Percentiles rank a stretch among this genome's conserved stretches.
phyloP scores from a whole-genome alignment of 768 basidiomycete species.

The Podaxis sp. region DNA sequence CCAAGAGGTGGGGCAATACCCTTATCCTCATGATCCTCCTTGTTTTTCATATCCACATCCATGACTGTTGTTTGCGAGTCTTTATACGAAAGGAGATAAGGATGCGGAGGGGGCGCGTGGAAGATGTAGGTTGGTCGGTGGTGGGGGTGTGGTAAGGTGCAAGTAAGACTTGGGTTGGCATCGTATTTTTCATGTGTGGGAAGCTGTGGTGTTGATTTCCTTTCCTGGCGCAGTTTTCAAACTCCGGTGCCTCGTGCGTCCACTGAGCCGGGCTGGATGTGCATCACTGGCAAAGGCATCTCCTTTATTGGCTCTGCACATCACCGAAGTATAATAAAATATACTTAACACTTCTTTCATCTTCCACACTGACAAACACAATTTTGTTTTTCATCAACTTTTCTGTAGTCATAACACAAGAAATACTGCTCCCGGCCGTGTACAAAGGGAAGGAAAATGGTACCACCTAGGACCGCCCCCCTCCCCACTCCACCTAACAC shows the following conservation, averaged over 20 bases:
- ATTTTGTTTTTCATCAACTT: not conserved
- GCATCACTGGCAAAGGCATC: too few relatives aligned
- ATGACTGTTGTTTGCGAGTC: conserved; percentile 32
- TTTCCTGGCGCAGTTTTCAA: not conserved
- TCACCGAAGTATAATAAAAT: too few relatives aligned
- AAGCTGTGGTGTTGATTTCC: not conserved
- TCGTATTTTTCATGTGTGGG: not conserved
- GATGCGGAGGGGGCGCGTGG: not conserved
- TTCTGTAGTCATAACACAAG: not conserved
- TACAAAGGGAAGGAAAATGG: conserved; percentile 2
- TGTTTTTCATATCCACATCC: conserved; percentile 82
- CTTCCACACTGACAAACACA: too few relatives aligned
- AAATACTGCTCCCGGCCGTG: not conserved
- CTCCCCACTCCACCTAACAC: not conserved
- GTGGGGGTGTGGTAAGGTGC: not conserved
- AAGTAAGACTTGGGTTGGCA: not conserved
- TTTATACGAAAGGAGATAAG: not conserved
- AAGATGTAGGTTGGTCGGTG: not conserved
- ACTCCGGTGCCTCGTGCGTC: not conserved
- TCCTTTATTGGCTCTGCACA: too few relatives aligned
- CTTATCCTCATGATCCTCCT: conserved; percentile 73
- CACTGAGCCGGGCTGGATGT: too few relatives aligned
- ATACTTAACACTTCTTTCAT: not conserved
- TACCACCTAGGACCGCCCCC: conserved; percentile 1
- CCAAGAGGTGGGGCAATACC: conserved; percentile 33